Conservation (phyloP, 2,329 filamentous ascomycete species). For the Hypoxylon rubiginosum region DNA sequence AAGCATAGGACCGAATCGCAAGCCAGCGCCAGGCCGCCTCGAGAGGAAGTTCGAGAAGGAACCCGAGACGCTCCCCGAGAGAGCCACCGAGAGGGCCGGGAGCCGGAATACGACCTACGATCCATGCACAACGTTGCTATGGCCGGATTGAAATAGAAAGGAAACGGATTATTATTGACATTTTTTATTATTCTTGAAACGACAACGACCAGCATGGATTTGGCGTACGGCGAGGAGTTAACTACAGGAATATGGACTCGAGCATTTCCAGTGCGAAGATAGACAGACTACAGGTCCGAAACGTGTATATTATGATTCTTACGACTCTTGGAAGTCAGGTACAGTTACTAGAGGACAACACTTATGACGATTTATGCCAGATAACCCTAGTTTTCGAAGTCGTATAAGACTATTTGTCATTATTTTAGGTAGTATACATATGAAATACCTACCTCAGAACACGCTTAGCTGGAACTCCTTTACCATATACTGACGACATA, state of each 20-base stretch:
- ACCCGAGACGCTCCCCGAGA: conserved; percentile 15
- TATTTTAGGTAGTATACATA: background rate
- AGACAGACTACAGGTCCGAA: conserved; percentile 36
- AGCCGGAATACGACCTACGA: conserved; percentile 46
- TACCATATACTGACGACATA: background rate
- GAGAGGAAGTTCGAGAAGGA: conserved; percentile 12
- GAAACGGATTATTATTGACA: conserved; percentile 17
- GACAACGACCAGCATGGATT: conserved; percentile 41
- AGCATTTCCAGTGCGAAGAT: conserved; percentile 36
- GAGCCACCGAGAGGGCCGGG: conserved; percentile 22
- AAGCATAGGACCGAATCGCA: conserved; percentile 24
- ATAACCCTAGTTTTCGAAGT: conserved; percentile 11
- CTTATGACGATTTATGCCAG: conserved; percentile 41
- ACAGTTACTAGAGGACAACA: conserved; percentile 34
- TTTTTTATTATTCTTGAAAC: conserved; percentile 33
- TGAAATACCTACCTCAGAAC: background rate
- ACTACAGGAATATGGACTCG: conserved; percentile 33
- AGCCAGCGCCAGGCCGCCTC: conserved; percentile 19
- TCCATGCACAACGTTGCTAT: conserved; percentile 52
- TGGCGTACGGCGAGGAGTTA: conserved; percentile 48
- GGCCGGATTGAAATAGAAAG: conserved; percentile 47
- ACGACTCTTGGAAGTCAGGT: conserved; percentile 34
- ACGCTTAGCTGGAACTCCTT: background rate
- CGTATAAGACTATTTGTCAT: background rate
- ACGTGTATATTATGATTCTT: conserved; percentile 43